Conservation (phyloP, 805 yeast species). For the Kodamaea nitidulidarum region DNA sequence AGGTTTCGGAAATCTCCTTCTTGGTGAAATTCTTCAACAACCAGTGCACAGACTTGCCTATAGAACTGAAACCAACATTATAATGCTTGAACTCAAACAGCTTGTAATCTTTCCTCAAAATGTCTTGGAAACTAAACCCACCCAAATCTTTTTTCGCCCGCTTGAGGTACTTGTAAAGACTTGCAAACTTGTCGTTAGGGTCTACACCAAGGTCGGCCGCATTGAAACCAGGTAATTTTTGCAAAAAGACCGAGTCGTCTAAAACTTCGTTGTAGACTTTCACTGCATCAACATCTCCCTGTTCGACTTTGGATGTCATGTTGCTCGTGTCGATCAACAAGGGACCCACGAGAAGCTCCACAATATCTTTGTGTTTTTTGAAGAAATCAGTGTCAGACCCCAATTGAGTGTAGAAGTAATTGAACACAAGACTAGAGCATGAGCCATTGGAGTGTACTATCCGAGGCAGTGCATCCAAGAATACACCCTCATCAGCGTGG, state of each 20-base stretch:
- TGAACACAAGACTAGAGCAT: slow-evolving; percentile 70
- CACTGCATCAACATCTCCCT: slow-evolving; percentile 49
- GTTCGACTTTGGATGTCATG: slow-evolving; percentile 59
- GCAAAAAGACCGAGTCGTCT: neutral
- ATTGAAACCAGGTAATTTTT: neutral
- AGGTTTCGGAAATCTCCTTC: slow-evolving; percentile 22
- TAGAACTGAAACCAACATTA: slow-evolving; percentile 71
- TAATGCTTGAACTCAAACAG: slow-evolving; percentile 44
- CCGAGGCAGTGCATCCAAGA: slow-evolving; percentile 53
- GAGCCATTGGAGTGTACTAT: slow-evolving; percentile 65
- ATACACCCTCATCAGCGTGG: slow-evolving; percentile 67
- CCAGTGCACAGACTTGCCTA: slow-evolving; percentile 62
- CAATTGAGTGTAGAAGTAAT: slow-evolving; percentile 46
- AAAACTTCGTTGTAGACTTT: slow-evolving; percentile 30
- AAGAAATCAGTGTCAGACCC: slow-evolving; percentile 13
- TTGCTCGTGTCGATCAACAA: slow-evolving; percentile 73
- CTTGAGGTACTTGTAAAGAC: slow-evolving; percentile 24
- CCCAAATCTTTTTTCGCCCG: slow-evolving; percentile 57
- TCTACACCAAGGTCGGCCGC: slow-evolving; percentile 4
- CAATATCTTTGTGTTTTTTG: slow-evolving; percentile 27
- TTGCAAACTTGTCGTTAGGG: slow-evolving; percentile 8
- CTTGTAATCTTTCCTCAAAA: slow-evolving; percentile 82
- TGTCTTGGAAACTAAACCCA: slow-evolving; percentile 56
- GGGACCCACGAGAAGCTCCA: slow-evolving; percentile 59
- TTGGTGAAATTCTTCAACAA: slow-evolving; percentile 24